A percentile compares a stretch with the other conserved stretches of the same genome.
Evolutionary conservation across 2,329 filamentous ascomycete genomes (phyloP).

Genomic region (Botrytis byssoidea): DNA sequence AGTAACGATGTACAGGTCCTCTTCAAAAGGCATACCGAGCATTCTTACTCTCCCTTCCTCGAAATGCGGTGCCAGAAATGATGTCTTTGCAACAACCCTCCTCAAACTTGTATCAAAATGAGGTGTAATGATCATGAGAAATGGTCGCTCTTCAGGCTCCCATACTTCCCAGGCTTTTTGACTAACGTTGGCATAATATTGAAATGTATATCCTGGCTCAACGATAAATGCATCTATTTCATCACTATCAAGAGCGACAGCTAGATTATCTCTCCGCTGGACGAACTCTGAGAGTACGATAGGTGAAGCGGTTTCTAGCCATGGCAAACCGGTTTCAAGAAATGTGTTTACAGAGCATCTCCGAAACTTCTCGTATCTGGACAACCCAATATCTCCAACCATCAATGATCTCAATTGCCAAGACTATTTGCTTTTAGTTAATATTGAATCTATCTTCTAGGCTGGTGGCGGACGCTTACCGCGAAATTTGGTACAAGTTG

Average conservation of each 20-base stretch:
- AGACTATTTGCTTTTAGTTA: not conserved
- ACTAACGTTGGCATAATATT: conserved; percentile 61
- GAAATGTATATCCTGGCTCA: conserved; percentile 64
- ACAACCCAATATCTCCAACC: not conserved
- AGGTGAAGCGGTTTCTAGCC: not conserved
- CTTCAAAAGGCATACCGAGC: conserved; percentile 54
- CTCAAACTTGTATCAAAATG: conserved; percentile 41
- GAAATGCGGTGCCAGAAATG: conserved; percentile 58
- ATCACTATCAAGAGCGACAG: conserved; percentile 51
- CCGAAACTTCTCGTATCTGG: not conserved
- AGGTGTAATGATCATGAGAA: conserved; percentile 60
- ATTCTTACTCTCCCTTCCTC: conserved; percentile 59
- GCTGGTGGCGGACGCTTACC: not conserved
- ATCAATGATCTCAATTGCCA: not conserved
- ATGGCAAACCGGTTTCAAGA: conserved; percentile 4
- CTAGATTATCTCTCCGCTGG: conserved; percentile 54
- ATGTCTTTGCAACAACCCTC: conserved; percentile 51
- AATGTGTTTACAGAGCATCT: not conserved
- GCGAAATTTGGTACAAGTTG: not conserved
- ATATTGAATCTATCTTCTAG: not conserved
- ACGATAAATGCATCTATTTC: conserved; percentile 57
- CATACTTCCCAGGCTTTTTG: conserved; percentile 62
- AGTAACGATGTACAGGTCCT: conserved; percentile 52
- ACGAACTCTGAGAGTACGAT: conserved; percentile 33
- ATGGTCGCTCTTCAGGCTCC: conserved; percentile 64